A percentile compares a stretch with the other conserved stretches of the same genome.
These are phyloP conservation scores for Gynochthodes officinalis DNA, from an alignment of 257 asterid species.

Conservation along the genomic window DNA sequence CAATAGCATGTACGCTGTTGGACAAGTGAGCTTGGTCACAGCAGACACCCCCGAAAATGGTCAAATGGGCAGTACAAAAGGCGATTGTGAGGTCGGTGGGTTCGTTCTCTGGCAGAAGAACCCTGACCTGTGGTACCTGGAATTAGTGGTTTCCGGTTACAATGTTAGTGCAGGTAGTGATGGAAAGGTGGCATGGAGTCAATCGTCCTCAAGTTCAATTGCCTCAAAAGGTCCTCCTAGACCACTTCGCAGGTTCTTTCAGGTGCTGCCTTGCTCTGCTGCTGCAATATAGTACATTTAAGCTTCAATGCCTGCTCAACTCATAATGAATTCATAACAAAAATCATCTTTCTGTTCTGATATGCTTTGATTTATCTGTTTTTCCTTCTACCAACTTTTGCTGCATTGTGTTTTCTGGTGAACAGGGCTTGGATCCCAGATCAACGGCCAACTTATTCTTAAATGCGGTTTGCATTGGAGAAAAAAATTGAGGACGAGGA, in stretches of 20 bases:
- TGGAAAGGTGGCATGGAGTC: slow-evolving; percentile 81
- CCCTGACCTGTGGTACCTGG: slow-evolving; percentile 90
- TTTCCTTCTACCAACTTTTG: background rate
- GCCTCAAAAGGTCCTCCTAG: slow-evolving; percentile 79
- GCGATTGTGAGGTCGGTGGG: slow-evolving; percentile 63
- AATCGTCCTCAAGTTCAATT: slow-evolving; percentile 52
- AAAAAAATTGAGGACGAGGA: slow-evolving; percentile 53
- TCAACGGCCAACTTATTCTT: slow-evolving; percentile 81
- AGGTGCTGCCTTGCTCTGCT: slow-evolving; percentile 40
- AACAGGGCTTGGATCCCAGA: slow-evolving; percentile 88
- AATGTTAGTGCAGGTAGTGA: slow-evolving; percentile 85
- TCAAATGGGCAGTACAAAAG: slow-evolving; percentile 14
- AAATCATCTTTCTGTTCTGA: too few relatives aligned
- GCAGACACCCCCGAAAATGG: slow-evolving; percentile 34
- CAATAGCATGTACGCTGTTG: slow-evolving; percentile 85
- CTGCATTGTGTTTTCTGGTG: background rate
- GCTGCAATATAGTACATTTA: background rate
- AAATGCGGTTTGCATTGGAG: slow-evolving; percentile 68
- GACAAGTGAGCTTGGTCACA: slow-evolving; percentile 72
- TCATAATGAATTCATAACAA: background rate
- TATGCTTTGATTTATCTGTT: background rate
- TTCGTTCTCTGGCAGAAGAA: slow-evolving; percentile 93
- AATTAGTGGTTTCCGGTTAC: slow-evolving; percentile 66
- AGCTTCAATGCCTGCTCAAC: too few relatives aligned
- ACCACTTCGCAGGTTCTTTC: slow-evolving; percentile 82